phyloP scores from a whole-genome alignment of 345 rosid genomes.

The Populus davidiana region DNA sequence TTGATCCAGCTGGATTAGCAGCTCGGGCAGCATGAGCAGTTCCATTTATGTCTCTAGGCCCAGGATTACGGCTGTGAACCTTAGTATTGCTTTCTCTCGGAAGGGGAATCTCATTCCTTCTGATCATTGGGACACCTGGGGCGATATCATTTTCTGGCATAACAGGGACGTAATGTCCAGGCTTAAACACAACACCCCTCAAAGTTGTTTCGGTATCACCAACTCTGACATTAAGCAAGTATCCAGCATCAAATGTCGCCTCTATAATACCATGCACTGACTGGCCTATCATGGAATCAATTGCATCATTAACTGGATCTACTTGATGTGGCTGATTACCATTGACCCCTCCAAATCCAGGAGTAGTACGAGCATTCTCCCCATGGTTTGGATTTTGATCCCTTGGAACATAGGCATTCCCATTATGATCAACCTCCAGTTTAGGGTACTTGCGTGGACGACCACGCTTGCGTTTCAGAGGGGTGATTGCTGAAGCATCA shows the following conservation, averaged over 20 bases:
- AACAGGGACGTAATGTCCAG: slow-evolving; percentile 60
- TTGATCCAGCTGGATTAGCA: slow-evolving; percentile 19
- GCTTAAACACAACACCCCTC: slow-evolving; percentile 82
- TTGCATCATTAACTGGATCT: slow-evolving; percentile 26
- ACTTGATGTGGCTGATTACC: slow-evolving; percentile 34
- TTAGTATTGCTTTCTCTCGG: slow-evolving; percentile 40
- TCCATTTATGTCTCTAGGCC: slow-evolving; percentile 27
- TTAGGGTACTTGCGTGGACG: slow-evolving; percentile 76
- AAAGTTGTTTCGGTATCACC: slow-evolving; percentile 53
- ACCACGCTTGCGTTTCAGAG: slow-evolving; percentile 74
- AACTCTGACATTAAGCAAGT: slow-evolving; percentile 62
- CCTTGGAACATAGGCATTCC: slow-evolving; percentile 19
- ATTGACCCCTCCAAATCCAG: slow-evolving; percentile 33
- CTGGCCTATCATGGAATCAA: slow-evolving; percentile 60
- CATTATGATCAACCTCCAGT: slow-evolving; percentile 15
- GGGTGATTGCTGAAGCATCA: slow-evolving; percentile 39
- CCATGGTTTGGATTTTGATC: slow-evolving; percentile 23
- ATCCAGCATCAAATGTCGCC: slow-evolving; percentile 75
- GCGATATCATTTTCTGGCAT: slow-evolving; percentile 62
- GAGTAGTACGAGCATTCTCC: slow-evolving; percentile 34
- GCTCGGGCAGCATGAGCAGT: slow-evolving; percentile 19
- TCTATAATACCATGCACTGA: slow-evolving; percentile 65
- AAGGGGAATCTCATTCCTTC: slow-evolving; percentile 53
- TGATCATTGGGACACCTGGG: slow-evolving; percentile 68
- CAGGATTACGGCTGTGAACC: slow-evolving; percentile 19